Conservation (phyloP, 768 basidiomycete genomes). For the Hirschioporus abietinus region DNA sequence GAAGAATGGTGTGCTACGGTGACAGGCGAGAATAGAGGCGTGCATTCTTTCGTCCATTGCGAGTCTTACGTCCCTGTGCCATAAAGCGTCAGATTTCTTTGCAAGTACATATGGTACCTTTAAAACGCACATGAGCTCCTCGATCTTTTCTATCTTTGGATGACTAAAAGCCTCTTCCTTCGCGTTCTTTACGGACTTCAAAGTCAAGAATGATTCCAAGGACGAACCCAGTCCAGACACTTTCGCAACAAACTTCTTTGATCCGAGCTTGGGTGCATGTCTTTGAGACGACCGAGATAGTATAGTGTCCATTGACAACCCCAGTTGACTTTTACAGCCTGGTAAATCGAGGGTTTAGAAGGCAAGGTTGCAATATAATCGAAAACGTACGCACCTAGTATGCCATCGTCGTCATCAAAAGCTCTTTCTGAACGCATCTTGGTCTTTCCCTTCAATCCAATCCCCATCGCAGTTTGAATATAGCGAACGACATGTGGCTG, state of each 20-base stretch:
- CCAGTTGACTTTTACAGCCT: too few relatives aligned
- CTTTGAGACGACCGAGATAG: slow-evolving; percentile 40
- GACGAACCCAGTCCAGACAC: background rate
- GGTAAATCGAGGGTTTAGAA: slow-evolving; percentile 22
- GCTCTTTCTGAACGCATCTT: background rate
- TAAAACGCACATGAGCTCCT: background rate
- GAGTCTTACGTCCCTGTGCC: slow-evolving; percentile 27
- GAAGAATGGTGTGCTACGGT: slow-evolving; percentile 21
- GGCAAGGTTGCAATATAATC: background rate
- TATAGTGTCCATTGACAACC: slow-evolving; percentile 32
- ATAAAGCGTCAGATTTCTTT: slow-evolving; percentile 7
- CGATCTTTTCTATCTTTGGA: background rate
- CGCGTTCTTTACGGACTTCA: background rate
- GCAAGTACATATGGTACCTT: background rate
- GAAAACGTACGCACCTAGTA: background rate
- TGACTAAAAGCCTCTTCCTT: background rate
- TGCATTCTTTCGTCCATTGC: slow-evolving; percentile 24
- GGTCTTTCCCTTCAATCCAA: background rate
- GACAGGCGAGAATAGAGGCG: slow-evolving; percentile 20
- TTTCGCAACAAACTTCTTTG: slow-evolving; percentile 3
- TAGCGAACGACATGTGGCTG: slow-evolving; percentile 18
- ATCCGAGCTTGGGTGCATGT: slow-evolving; percentile 41
- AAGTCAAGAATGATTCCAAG: background rate
- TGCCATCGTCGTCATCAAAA: slow-evolving; percentile 5
- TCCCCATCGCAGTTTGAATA: slow-evolving; percentile 10